These are phyloP conservation scores for Penicillium egyptiacum DNA, from an alignment of 495 filamentous ascomycete species.

Conservation along the genomic window DNA sequence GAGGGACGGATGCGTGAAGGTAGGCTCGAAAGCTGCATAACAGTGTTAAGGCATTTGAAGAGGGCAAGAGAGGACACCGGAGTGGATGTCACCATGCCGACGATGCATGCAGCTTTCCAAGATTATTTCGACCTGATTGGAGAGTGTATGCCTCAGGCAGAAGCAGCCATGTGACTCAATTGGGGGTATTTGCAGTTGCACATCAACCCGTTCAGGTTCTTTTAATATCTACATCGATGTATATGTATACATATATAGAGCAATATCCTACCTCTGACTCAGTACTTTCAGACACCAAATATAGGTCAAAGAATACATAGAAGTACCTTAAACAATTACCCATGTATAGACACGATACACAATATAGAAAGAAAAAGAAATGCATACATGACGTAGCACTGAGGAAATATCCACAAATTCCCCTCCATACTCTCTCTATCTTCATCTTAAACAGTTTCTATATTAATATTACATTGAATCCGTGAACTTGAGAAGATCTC, in stretches of 20 bases:
- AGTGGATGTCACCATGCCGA: constrained; percentile 12
- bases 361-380: neutral
- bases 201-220: neutral
- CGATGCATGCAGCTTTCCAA: constrained; percentile 14
- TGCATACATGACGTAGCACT: constrained; percentile 13
- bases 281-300: too few species aligned
- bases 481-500: neutral
- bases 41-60: constrained; percentile 21
- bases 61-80: constrained; percentile 1
- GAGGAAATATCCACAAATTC: constrained; percentile 4
- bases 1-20: constrained; percentile 14
- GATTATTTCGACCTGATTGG: constrained; percentile 10
- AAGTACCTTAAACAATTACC: too few species aligned
- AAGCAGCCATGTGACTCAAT: constrained; percentile 6
- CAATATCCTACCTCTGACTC: too few species aligned
- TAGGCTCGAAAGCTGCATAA: constrained; percentile 31
- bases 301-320: too few species aligned
- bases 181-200: neutral
- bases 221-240: too few species aligned
- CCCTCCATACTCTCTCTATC: neutral
- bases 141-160: constrained; percentile 6
- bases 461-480: neutral
- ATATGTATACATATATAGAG: too few species aligned
- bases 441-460: neutral
- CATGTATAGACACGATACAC: too few species aligned